Percentiles rank a stretch among this genome's conserved stretches.
Conservation (phyloP, 2,329 filamentous ascomycete genomes). For the Xylariales sp. region DNA sequence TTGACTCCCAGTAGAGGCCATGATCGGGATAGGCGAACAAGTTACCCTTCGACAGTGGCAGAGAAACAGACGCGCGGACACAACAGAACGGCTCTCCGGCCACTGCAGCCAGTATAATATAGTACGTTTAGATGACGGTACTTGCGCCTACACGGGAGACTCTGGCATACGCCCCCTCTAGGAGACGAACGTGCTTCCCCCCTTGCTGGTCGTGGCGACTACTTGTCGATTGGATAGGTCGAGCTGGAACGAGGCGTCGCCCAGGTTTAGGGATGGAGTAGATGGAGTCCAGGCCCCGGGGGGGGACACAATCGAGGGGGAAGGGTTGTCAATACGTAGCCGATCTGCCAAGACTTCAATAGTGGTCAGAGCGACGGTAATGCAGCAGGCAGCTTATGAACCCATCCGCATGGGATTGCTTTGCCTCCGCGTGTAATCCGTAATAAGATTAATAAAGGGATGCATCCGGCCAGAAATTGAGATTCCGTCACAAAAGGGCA, state of each 20-base stretch:
- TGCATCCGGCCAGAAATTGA: too few relatives aligned
- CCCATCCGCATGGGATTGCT: neutral
- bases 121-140: neutral
- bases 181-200: neutral
- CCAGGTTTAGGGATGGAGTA: conserved; percentile 5
- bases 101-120: neutral
- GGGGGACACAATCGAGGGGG: conserved; percentile 1
- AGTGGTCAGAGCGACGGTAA: neutral
- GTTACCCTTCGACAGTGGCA: neutral
- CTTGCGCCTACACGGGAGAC: neutral
- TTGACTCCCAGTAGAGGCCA: conserved; percentile 2
- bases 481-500: too few relatives aligned
- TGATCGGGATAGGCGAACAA: conserved; percentile 1
- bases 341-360: neutral
- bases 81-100: neutral
- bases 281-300: neutral
- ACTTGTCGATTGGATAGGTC: conserved; percentile 5
- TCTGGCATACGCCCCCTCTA: neutral
- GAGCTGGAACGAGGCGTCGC: conserved; percentile 4
- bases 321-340: neutral
- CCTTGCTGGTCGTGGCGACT: conserved; percentile 4
- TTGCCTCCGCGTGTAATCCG: neutral
- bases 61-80: neutral
- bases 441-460: too few relatives aligned
- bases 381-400: neutral